Percentiles rank a stretch among this genome's conserved stretches.
Evolutionary conservation across 2,329 filamentous ascomycete genomes (phyloP).

Genomic region (Furcasterigmium sp.): DNA sequence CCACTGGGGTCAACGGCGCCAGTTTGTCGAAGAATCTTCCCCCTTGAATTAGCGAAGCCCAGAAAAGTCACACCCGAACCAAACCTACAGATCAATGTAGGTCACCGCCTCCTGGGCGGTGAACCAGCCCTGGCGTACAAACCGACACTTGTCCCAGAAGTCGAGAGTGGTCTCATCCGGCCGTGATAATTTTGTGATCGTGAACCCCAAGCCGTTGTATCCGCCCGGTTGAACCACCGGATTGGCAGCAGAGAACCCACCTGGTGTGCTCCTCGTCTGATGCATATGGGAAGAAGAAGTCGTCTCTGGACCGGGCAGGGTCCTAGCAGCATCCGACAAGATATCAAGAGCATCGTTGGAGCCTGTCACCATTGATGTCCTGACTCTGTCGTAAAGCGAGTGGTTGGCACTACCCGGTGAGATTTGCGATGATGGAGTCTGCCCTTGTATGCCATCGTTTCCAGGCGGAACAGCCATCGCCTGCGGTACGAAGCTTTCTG

Average conservation of each 20-base stretch:
- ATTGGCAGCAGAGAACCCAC: background rate
- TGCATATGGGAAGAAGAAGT: background rate
- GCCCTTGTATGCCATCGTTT: background rate
- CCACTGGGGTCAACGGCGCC: background rate
- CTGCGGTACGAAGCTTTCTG: no score
- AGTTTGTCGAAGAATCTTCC: background rate
- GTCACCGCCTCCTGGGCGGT: conserved; percentile 17
- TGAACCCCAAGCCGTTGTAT: background rate
- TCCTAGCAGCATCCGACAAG: conserved; percentile 4
- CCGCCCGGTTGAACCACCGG: background rate
- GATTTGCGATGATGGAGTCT: background rate
- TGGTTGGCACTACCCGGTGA: background rate
- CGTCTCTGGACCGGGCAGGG: background rate
- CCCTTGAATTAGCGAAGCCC: background rate
- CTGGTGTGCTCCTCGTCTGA: conserved; percentile 3
- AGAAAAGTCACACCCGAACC: background rate
- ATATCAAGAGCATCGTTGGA: conserved; percentile 7
- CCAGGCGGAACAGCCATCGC: no score
- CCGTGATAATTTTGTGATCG: conserved; percentile 8
- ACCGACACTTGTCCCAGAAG: conserved; percentile 16
- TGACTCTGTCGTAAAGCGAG: conserved; percentile 2
- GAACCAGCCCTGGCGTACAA: conserved; percentile 17
- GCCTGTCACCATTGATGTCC: conserved; percentile 3
- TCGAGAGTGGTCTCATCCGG: conserved; percentile 12
- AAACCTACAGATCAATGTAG: conserved; percentile 16